Evolutionary conservation across 805 yeast genomes (phyloP).

Genomic region (Saccharomycopsis fibuligera): DNA sequence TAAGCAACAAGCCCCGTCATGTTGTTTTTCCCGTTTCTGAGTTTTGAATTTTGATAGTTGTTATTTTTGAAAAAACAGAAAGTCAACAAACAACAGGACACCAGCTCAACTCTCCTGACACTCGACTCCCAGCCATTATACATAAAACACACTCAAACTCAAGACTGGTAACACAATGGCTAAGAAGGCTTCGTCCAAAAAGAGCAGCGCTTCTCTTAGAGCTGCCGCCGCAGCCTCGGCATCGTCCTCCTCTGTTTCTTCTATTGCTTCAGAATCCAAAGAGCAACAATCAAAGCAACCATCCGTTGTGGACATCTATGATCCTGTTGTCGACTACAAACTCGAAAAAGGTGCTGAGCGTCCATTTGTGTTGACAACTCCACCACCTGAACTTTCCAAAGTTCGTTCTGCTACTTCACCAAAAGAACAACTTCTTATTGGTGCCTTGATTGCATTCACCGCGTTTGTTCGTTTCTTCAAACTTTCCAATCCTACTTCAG

Average conservation of each 20-base stretch:
- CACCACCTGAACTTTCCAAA: conserved; percentile 35
- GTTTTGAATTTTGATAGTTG: too few species aligned
- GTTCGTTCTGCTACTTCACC: conserved; percentile 35
- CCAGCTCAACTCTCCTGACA: too few species aligned
- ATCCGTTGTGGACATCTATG: conserved; percentile 18
- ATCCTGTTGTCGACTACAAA: conserved; percentile 40
- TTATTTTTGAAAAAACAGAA: too few species aligned
- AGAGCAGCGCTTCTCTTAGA: conserved; percentile 3
- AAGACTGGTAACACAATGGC: conserved; percentile 17
- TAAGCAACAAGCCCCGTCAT: too few species aligned
- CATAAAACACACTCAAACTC: too few species aligned
- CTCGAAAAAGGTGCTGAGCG: conserved; percentile 47
- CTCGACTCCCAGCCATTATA: too few species aligned
- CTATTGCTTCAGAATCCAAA: too few species aligned
- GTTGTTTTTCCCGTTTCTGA: too few species aligned
- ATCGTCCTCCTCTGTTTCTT: too few species aligned
- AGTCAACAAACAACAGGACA: too few species aligned
- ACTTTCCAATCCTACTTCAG: conserved; percentile 66
- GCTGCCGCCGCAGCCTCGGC: not conserved
- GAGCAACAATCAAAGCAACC: not conserved
- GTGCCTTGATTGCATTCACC: conserved; percentile 45
- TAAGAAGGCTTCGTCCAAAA: conserved; percentile 12
- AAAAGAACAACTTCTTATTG: conserved; percentile 37
- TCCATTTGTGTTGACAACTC: conserved; percentile 47
- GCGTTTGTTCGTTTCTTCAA: conserved; percentile 52